Conservation (phyloP, 768 basidiomycete species). For the Mycena metata region DNA sequence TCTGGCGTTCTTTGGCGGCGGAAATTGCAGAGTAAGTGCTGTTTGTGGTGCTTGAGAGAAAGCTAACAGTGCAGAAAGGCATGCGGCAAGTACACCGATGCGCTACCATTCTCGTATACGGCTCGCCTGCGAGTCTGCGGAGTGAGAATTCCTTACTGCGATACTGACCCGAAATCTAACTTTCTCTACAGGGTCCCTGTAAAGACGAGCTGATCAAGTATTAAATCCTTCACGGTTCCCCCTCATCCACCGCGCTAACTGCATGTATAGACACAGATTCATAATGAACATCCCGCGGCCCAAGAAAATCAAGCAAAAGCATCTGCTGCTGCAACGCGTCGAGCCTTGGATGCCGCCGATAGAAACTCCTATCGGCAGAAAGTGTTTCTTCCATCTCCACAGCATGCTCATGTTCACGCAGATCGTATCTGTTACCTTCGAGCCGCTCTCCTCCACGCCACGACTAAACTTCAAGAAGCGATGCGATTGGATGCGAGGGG, state of each 20-base stretch:
- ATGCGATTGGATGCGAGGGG: not conserved
- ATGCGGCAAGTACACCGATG: slow-evolving; percentile 11
- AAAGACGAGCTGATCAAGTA: slow-evolving; percentile 5
- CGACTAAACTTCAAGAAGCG: not conserved
- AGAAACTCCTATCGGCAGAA: not conserved
- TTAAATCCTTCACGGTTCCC: too few species aligned
- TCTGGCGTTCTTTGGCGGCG: slow-evolving; percentile 5
- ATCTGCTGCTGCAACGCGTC: not conserved
- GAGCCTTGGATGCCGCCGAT: not conserved
- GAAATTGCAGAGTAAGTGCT: not conserved
- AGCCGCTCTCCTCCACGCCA: not conserved
- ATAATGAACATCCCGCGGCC: not conserved
- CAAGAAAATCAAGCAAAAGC: not conserved
- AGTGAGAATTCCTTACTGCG: not conserved
- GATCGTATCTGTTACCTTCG: slow-evolving; percentile 2
- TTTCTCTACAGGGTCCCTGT: not conserved
- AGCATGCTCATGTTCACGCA: not conserved
- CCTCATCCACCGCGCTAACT: not conserved
- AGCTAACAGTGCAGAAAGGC: not conserved
- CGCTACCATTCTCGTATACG: slow-evolving; percentile 4
- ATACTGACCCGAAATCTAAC: not conserved
- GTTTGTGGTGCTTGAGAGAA: not conserved
- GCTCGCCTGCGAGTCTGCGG: slow-evolving; percentile 2
- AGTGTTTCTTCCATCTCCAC: not conserved
- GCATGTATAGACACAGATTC: not conserved